Conservation (phyloP, 1,139 yeast species). For the Eremothecium cymbalariae region DNA sequence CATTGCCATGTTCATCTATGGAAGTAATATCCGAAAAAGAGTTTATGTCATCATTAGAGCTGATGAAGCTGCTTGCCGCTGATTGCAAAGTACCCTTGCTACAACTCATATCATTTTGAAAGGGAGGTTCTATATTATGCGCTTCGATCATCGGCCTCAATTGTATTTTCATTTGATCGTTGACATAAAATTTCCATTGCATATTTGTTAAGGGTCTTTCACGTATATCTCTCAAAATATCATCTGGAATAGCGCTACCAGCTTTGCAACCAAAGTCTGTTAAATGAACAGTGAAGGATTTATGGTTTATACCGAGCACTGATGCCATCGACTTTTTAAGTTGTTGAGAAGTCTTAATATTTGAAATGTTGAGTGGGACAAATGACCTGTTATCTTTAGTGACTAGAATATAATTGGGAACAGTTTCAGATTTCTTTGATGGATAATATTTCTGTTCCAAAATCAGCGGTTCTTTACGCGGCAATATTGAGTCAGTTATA, state of each 20-base stretch:
- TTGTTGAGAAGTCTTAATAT: conserved; percentile 29
- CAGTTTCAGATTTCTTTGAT: conserved; percentile 17
- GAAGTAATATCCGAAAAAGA: conserved; percentile 30
- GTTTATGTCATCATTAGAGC: conserved; percentile 26
- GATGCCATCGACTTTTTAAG: conserved; percentile 37
- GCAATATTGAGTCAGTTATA: background rate
- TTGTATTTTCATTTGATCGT: conserved; percentile 32
- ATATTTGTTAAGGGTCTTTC: conserved; percentile 32
- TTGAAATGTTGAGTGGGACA: conserved; percentile 39
- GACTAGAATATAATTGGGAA: conserved; percentile 39
- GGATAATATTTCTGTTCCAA: conserved; percentile 34
- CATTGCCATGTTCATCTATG: conserved; percentile 25
- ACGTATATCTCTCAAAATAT: conserved; percentile 40
- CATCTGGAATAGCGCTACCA: conserved; percentile 53
- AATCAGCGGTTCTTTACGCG: background rate
- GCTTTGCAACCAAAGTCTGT: conserved; percentile 57
- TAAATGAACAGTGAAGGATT: conserved; percentile 48
- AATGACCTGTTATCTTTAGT: conserved; percentile 54
- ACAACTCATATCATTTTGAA: conserved; percentile 13
- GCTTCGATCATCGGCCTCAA: conserved; percentile 12
- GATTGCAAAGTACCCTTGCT: conserved; percentile 27
- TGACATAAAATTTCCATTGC: conserved; percentile 38
- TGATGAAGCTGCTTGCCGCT: conserved; percentile 18
- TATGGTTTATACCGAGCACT: conserved; percentile 37
- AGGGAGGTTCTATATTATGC: conserved; percentile 3